Evolutionary conservation across 2,329 filamentous ascomycete genomes (phyloP).

Genomic region (Polytolypa hystricis): DNA sequence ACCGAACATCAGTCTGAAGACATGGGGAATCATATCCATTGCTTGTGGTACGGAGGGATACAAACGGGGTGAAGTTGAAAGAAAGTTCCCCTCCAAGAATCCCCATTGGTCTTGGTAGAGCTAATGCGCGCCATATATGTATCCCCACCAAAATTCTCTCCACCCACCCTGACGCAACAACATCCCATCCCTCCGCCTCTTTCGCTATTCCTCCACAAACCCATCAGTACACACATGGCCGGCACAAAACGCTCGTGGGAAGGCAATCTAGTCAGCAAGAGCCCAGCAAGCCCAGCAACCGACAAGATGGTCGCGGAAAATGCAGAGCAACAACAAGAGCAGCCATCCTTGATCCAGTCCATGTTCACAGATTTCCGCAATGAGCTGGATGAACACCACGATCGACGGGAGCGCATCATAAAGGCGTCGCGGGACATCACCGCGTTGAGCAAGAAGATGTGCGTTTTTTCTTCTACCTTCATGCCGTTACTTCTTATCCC

Average conservation of each 20-base stretch:
- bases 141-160: too few species aligned
- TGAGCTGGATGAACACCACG: slow-evolving; percentile 89
- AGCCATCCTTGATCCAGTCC: slow-evolving; percentile 38
- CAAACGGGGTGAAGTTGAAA: too few species aligned
- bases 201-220: too few species aligned
- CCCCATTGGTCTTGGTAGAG: too few species aligned
- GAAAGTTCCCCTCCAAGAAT: too few species aligned
- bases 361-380: slow-evolving; percentile 81
- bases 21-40: too few species aligned
- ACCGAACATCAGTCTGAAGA: too few species aligned
- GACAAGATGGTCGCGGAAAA: neutral
- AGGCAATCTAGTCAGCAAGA: slow-evolving; percentile 19
- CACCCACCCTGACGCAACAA: too few species aligned
- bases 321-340: slow-evolving; percentile 7
- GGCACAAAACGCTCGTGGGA: slow-evolving; percentile 31
- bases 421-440: slow-evolving; percentile 91
- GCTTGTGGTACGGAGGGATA: too few species aligned
- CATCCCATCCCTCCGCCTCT: too few species aligned
- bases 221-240: too few species aligned
- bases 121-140: too few species aligned
- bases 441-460: slow-evolving; percentile 95
- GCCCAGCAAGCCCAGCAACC: slow-evolving; percentile 8
- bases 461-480: slow-evolving; percentile 21
- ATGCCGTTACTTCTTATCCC: neutral
- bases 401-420: slow-evolving; percentile 77